Percentiles rank a stretch among this genome's conserved stretches.
These are phyloP conservation scores for Microdochium nivale DNA, from an alignment of 2,329 filamentous ascomycete species.

Conservation along the genomic window DNA sequence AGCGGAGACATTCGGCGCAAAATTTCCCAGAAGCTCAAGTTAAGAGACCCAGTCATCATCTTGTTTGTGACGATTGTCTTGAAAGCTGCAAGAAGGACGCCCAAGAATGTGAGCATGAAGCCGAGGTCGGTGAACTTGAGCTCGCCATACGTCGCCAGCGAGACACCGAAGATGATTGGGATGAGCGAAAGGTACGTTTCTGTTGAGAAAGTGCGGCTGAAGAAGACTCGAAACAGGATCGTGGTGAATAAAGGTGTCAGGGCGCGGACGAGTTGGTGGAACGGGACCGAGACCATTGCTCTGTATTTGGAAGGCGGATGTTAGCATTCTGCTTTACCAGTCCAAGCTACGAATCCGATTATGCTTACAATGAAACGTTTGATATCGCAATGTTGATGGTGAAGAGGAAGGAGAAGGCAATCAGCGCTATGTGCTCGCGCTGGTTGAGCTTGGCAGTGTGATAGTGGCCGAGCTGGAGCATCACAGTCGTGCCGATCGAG, in stretches of 20 bases:
- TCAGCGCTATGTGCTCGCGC: slow-evolving; percentile 44
- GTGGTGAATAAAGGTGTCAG: slow-evolving; percentile 54
- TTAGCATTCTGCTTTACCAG: background rate
- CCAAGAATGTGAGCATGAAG: slow-evolving; percentile 44
- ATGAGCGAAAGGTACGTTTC: slow-evolving; percentile 51
- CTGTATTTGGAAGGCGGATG: slow-evolving; percentile 5
- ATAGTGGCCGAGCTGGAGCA: slow-evolving; percentile 43
- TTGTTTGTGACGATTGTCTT: slow-evolving; percentile 58
- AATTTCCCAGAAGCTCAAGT: slow-evolving; percentile 49
- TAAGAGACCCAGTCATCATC: slow-evolving; percentile 52
- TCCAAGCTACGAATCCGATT: background rate
- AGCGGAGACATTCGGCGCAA: slow-evolving; percentile 56
- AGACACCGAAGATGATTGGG: slow-evolving; percentile 51
- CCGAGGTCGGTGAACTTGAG: slow-evolving; percentile 53
- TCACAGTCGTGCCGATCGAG: slow-evolving; percentile 43
- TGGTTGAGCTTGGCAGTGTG: slow-evolving; percentile 40
- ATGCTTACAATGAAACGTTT: slow-evolving; percentile 48
- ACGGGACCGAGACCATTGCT: slow-evolving; percentile 53
- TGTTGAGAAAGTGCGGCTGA: slow-evolving; percentile 43
- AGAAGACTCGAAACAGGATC: slow-evolving; percentile 49
- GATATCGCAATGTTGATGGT: slow-evolving; percentile 56
- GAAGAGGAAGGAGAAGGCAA: slow-evolving; percentile 52
- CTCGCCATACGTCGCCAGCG: slow-evolving; percentile 52
- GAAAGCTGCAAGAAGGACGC: slow-evolving; percentile 43
- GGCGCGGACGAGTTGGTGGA: slow-evolving; percentile 57